Base-by-base conservation (phyloP, 495 filamentous ascomycete genomes). In the Astrothelium macrocarpum region DNA sequence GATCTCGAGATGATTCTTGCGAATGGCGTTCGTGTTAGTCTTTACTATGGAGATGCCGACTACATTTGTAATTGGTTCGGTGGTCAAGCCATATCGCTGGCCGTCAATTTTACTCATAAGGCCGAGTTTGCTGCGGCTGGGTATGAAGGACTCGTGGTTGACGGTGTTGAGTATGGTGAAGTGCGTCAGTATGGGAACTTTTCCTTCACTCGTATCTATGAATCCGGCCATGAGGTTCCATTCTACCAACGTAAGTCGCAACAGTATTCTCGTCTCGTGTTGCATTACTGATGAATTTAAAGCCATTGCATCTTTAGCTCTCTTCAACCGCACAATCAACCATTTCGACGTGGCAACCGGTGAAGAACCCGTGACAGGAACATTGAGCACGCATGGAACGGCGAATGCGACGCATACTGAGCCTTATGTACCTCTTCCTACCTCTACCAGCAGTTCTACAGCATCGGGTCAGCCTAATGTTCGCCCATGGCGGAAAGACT, bases 351-450 rank as follows among this genome's bases (percentile, higher is more conserved):
- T 75, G 2, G 68, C 68, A 12, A 71, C 66, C 53, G 71, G 74
- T 25, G 69, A n/a, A 71, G 64, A 64, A 63, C 67, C 73, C 65
- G 70, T 85, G 36, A 80, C 74, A 34, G 64, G 73, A 0, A 77
- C 74, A 25, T 80, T 78, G 62, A 73, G 69, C 31, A 81, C 78
- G 0, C 70, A 73, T 43, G 84, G 84, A 0, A 71, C 73, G 4
- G 74, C 77, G 0, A 77, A 73, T 56, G 78, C 82, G 7, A 87
- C 83, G 32, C 82, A 85, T 71, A 84, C 83, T 0, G 76, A 84
- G 67, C 73, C 77, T 5, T 85, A 75, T 66, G 80, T 81, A 46
- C 71, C 80, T 9, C 66, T 83, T 65, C 74, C 80, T 12, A 36
- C 42, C n/a, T 46, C 62, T 2, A 39, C 62, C 23, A 46, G 25